Conservation (phyloP, 2,329 filamentous ascomycete genomes). For the Alternaria gaisen region DNA sequence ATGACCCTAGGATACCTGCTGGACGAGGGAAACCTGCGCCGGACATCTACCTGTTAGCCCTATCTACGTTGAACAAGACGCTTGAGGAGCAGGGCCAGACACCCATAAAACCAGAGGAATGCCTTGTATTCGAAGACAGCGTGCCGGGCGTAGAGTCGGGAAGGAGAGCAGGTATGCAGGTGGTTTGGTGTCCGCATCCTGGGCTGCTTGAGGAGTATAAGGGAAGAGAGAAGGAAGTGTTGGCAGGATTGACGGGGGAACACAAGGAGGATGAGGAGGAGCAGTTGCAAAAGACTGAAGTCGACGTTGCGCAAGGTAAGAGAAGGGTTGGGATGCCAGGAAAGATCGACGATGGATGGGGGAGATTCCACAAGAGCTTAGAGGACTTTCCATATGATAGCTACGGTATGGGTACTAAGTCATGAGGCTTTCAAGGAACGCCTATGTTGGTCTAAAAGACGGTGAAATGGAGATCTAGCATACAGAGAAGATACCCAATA, state of each 20-base stretch:
- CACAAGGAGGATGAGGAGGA: slow-evolving; percentile 65
- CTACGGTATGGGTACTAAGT: slow-evolving; percentile 61
- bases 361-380: slow-evolving; percentile 60
- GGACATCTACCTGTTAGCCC: slow-evolving; percentile 90
- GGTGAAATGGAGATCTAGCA: not conserved
- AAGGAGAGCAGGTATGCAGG: slow-evolving; percentile 90
- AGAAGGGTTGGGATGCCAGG: slow-evolving; percentile 60
- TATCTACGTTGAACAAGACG: slow-evolving; percentile 83
- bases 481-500: not conserved
- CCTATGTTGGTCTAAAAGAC: not conserved
- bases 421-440: not conserved
- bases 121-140: slow-evolving; percentile 94
- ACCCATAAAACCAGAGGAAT: slow-evolving; percentile 81
- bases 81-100: slow-evolving; percentile 67
- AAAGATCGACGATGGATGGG: slow-evolving; percentile 69
- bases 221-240: slow-evolving; percentile 79
- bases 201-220: slow-evolving; percentile 78
- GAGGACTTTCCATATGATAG: slow-evolving; percentile 67
- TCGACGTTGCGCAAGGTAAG: slow-evolving; percentile 50
- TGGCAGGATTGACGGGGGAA: slow-evolving; percentile 82
- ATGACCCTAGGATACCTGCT: slow-evolving; percentile 77
- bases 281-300: slow-evolving; percentile 44
- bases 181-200: slow-evolving; percentile 89
- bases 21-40: slow-evolving; percentile 94
- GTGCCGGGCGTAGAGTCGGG: slow-evolving; percentile 93